Conservation (phyloP, 306 rosid species). For the Inga leiocalycina region DNA sequence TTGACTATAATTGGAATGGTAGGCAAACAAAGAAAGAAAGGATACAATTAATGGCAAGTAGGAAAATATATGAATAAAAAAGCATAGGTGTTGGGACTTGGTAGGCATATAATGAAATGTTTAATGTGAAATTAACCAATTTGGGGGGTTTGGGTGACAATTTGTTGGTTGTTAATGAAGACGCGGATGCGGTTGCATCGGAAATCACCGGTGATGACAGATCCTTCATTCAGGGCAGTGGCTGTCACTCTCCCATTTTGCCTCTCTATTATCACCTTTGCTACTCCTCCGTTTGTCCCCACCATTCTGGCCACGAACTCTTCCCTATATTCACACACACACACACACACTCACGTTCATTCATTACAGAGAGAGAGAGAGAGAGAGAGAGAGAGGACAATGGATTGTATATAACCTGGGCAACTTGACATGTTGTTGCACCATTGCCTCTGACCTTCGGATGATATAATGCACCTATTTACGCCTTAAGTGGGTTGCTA, state of each 20-base stretch:
- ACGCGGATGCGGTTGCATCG: constrained; percentile 59
- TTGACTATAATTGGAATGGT: no score
- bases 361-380: no score
- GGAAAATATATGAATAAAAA: no score
- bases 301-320: constrained; percentile 61
- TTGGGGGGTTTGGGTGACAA: constrained; percentile 43
- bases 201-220: constrained; percentile 42
- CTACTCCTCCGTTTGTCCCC: constrained; percentile 49
- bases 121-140: constrained; percentile 39
- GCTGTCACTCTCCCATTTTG: constrained; percentile 48
- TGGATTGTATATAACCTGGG: not conserved
- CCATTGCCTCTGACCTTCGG: no score
- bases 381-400: no score
- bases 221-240: constrained; percentile 40
- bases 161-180: constrained; percentile 38
- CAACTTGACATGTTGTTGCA: not conserved
- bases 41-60: no score
- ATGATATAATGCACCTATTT: not conserved
- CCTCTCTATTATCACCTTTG: constrained; percentile 33
- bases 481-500: no score
- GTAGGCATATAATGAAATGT: no score
- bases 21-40: no score
- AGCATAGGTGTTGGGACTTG: no score
- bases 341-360: not conserved
- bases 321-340: constrained; percentile 38